Base-by-base conservation (phyloP, 768 basidiomycete species). In the Termitomyces eurrhizus region DNA sequence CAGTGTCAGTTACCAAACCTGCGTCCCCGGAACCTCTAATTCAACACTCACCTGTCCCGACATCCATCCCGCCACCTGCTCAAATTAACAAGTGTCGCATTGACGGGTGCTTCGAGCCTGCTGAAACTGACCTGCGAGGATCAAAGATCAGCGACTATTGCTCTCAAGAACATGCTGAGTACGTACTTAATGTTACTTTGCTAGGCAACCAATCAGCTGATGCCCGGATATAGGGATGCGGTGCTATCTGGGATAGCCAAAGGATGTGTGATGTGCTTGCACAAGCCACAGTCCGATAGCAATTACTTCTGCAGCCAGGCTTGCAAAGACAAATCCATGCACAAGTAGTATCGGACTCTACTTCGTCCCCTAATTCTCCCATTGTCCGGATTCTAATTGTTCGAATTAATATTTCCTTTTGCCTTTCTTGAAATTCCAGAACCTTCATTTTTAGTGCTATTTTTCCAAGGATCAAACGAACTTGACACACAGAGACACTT, bases 241-340 rank as follows among this genome's bases (percentile, higher is more conserved):
- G 85, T 87, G 13, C 71, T 68, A 16, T 71, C 77, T 18, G 83
- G 85, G 33, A 64, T 86, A 37, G 80, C 74, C 37, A 67, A 75
- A 14, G 78, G 82, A 11, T 88, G 87, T 63, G 86, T 89, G 65
- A 83, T 88, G 84, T 89, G 87, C 65, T 70, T 84, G 65, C 75
- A 73, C 45, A 73, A 81, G 61, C 87, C 87, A 24, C 86, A 88
- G 68, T 80, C 81, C 59, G 77, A 77, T 42, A 74, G 68, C 5
- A 85, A 88, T 73, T 86, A 87, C 68, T 88, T 88, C 68, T 88
- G 87, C 65, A 77, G 82, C 18, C 72, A 76, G 59, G 75, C 75
- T 3, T 88, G 87, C 69, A 79, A 79, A 65, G 83, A 86, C 49
- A 80, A 86, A 64, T 83, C 86, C 45, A 70, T 85, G 78, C 78